Evolutionary conservation across 306 rosid species (phyloP), one percentile per base, ranked within the genome.

Genomic region (Lotus japonicus): DNA sequence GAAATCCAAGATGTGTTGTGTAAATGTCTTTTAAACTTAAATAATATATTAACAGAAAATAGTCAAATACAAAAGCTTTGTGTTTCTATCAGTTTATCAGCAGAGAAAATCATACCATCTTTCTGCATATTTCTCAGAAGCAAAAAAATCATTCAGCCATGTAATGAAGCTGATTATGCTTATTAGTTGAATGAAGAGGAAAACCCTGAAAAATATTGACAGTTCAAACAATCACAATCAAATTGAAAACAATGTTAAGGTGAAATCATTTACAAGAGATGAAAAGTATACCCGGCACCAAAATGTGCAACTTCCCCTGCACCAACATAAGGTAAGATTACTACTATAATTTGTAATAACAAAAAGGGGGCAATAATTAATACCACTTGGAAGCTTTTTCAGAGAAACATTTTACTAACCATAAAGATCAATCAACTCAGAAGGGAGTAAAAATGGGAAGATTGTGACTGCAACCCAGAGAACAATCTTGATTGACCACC

Each of bases 101-200:
- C 60, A n/a, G 28, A 75, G 33, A 31, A 49, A 71, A 28, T 66
- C 81, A 66, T 82, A 91, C 99, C 97, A 95, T 88, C 95, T 90
- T 71, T 83, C 89, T 48, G 85, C 83, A 76, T 81, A 31, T 59
- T 85, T 95, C 42, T 81, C 84, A 28, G 92, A 75, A 44, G 14
- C 75, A 71, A 81, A 88, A 42, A 81, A 70, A 58, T 91, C 92
- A 46, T 91, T 90, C 64, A 90, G 72, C 99, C 99, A 95, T 10
- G 76, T 90, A 58, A 95, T 83, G 84, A 95, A 95, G 73, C 92
- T 87, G 77, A 95, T 87, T 57, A 95, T 76, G 82, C 99, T 95
- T 71, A 91, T 82, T 28, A 95, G 82, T 79, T 95, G 99, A 81
- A 95, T 88, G 54, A 95, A 75, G 66, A 95, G 99, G 80, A 95